Conservation (phyloP, 2,329 filamentous ascomycete genomes). For the Ophiostoma ulmi region DNA sequence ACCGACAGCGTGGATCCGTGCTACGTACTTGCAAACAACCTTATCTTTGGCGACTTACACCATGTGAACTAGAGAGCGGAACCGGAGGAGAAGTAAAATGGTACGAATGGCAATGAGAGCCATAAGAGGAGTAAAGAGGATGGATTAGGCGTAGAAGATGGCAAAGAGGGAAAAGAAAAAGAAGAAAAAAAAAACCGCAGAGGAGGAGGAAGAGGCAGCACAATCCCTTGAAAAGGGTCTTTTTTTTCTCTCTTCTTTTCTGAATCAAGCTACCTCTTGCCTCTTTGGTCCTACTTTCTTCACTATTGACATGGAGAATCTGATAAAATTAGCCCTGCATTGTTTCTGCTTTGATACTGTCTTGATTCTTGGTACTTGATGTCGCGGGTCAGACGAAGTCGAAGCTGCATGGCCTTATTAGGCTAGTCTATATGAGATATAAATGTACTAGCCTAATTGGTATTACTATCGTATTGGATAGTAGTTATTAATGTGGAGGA, state of each 20-base stretch:
- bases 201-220: neutral
- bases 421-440: neutral
- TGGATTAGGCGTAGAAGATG: neutral
- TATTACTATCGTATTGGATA: neutral
- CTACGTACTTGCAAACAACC: neutral
- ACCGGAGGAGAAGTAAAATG: neutral
- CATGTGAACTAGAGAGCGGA: neutral
- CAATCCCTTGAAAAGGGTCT: neutral
- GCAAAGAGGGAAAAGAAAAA: neutral
- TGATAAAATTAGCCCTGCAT: constrained; percentile 13
- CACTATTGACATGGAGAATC: constrained; percentile 2
- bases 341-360: neutral
- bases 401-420: neutral
- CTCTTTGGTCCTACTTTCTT: neutral
- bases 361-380: neutral
- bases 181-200: neutral
- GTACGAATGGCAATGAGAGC: neutral
- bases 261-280: neutral
- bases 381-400: neutral
- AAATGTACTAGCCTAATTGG: neutral
- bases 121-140: neutral
- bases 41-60: neutral
- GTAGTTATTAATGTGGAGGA: neutral
- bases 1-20: neutral
- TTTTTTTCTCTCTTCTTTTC: neutral